Evolutionary conservation across 306 rosid species (phyloP).

Genomic region (Quercus mongolica): DNA sequence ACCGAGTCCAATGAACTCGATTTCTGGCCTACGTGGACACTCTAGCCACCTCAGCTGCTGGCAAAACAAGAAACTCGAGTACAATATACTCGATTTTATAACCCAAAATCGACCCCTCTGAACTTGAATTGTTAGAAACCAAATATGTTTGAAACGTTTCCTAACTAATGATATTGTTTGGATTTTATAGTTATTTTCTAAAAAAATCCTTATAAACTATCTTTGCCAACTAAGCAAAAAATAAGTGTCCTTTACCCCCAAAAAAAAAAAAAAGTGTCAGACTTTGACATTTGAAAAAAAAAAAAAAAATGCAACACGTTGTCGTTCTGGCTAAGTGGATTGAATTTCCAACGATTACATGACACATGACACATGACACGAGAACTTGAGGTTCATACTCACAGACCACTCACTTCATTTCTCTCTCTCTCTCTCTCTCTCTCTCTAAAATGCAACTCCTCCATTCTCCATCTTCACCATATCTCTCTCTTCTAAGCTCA

Average conservation of each 20-base stretch:
- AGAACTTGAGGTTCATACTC: conserved; percentile 42
- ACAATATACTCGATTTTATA: no score
- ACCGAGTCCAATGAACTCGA: no score
- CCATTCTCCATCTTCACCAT: conserved; percentile 58
- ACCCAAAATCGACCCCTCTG: no score
- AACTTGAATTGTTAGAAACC: no score
- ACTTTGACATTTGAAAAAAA: no score
- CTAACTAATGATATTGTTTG: no score
- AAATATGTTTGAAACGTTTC: no score
- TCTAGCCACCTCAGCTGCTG: no score
- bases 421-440: conserved; percentile 24
- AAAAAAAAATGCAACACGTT: not conserved
- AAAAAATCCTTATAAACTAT: not conserved
- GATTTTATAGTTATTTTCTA: no score
- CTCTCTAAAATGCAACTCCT: conserved; percentile 45
- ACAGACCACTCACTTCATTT: conserved; percentile 18
- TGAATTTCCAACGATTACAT: conserved; percentile 15
- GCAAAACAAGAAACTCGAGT: no score
- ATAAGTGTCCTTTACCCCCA: not conserved
- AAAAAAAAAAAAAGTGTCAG: not conserved
- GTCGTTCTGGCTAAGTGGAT: conserved; percentile 16
- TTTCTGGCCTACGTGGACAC: no score
- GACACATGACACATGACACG: conserved; percentile 18
- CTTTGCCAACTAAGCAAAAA: not conserved
- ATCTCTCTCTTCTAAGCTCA: conserved; percentile 39